These are phyloP conservation scores for Phoenix dactylifera DNA, from an alignment of 176 grass and related monocot genomes.

Conservation along the genomic window DNA sequence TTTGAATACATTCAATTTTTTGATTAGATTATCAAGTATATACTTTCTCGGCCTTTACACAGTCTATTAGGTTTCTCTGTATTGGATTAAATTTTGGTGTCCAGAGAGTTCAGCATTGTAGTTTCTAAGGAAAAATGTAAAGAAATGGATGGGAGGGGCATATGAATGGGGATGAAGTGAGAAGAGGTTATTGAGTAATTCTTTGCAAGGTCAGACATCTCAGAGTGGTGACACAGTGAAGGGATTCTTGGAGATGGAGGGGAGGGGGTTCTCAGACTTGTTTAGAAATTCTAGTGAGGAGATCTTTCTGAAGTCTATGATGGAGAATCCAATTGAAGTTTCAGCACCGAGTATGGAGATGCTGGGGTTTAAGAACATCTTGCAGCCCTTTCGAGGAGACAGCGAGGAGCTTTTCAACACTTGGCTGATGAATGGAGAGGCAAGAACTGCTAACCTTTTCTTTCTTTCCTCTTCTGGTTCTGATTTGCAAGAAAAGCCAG, in stretches of 20 bases:
- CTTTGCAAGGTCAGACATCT: neutral
- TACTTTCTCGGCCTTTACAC: too few species aligned
- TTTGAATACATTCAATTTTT: too few species aligned
- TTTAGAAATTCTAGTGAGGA: constrained; percentile 69
- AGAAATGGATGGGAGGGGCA: too few species aligned
- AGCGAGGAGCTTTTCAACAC: constrained; percentile 63
- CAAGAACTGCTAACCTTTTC: constrained; percentile 23
- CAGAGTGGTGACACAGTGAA: neutral
- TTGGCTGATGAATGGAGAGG: constrained; percentile 79
- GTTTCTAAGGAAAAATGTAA: too few species aligned
- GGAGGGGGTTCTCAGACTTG: constrained; percentile 47
- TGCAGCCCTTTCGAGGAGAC: constrained; percentile 47
- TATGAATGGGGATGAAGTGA: too few species aligned
- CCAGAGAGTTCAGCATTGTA: too few species aligned
- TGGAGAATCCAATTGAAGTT: constrained; percentile 53
- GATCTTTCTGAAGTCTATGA: constrained; percentile 59
- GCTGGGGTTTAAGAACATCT: constrained; percentile 48
- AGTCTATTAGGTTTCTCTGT: too few species aligned
- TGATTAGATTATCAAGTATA: too few species aligned
- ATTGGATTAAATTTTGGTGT: too few species aligned
- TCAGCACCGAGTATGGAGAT: constrained; percentile 45
- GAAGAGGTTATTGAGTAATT: too few species aligned
- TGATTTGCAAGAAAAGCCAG: too few species aligned
- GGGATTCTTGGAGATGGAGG: constrained; percentile 53
- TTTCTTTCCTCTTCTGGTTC: neutral